These are phyloP conservation scores for Tribonema minus DNA, from an alignment of 108 stramenopile species.

Conservation along the genomic window DNA sequence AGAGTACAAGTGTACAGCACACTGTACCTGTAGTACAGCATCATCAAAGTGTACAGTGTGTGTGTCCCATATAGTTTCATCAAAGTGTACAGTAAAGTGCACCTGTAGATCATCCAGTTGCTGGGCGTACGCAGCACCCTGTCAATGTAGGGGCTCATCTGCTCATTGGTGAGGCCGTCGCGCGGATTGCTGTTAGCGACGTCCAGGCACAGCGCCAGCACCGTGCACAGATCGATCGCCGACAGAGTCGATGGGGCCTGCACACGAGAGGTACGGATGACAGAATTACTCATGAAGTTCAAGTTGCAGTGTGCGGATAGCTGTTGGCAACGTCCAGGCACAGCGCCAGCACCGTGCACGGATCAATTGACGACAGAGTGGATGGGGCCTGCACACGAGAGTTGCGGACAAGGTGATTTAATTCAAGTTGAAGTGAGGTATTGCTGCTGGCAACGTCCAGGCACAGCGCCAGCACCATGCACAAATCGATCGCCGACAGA, in stretches of 20 bases:
- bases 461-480: conserved; percentile 83
- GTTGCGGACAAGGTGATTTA: too few species aligned
- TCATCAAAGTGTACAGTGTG: too few species aligned
- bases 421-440: too few species aligned
- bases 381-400: too few species aligned
- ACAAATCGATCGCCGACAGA: conserved; percentile 66
- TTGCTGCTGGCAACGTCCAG: conserved; percentile 90
- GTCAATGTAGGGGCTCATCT: conserved; percentile 89
- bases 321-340: conserved; percentile 91
- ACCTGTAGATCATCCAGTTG: conserved; percentile 78
- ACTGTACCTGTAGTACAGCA: too few species aligned
- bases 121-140: conserved; percentile 63
- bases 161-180: conserved; percentile 86
- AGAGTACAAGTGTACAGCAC: too few species aligned
- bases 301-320: too few species aligned
- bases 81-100: too few species aligned
- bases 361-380: too few species aligned
- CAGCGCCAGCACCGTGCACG: conserved; percentile 77
- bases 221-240: conserved; percentile 75
- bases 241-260: conserved; percentile 45
- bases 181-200: conserved; percentile 84
- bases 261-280: too few species aligned
- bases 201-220: conserved; percentile 89
- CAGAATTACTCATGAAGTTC: too few species aligned
- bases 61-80: too few species aligned